These are phyloP conservation scores for Fusarium armeniacum DNA, from an alignment of 2,329 filamentous ascomycete genomes.

Conservation along the genomic window DNA sequence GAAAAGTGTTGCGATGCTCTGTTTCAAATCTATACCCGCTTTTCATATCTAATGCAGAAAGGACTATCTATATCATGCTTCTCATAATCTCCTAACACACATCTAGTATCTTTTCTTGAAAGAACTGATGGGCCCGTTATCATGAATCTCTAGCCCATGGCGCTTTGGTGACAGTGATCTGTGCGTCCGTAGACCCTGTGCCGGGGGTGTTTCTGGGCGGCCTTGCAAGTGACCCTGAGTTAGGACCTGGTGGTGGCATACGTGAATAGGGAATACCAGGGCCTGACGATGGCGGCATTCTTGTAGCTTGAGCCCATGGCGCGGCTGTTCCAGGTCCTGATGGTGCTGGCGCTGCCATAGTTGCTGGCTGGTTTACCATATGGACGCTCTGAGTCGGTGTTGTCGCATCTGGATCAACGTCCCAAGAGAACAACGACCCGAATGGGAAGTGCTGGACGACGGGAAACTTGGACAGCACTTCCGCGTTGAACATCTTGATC, in stretches of 20 bases:
- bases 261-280: constrained; percentile 59
- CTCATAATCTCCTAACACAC: constrained; percentile 15
- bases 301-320: constrained; percentile 61
- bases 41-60: constrained; percentile 45
- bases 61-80: constrained; percentile 21
- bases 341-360: constrained; percentile 43
- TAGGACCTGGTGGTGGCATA: constrained; percentile 51
- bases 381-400: constrained; percentile 67
- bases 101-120: neutral
- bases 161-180: constrained; percentile 61
- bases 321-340: constrained; percentile 57
- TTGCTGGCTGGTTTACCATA: constrained; percentile 67
- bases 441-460: constrained; percentile 98
- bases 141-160: constrained; percentile 60
- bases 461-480: constrained; percentile 96
- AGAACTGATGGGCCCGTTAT: neutral
- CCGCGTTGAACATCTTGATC: constrained; percentile 99
- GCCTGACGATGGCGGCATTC: constrained; percentile 55
- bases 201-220: constrained; percentile 37
- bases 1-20: constrained; percentile 49
- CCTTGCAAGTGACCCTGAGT: constrained; percentile 47
- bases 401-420: constrained; percentile 72
- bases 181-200: constrained; percentile 55
- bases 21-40: constrained; percentile 53
- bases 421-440: constrained; percentile 84